Conservation (phyloP, 306 rosid species). For the Purshia tridentata region DNA sequence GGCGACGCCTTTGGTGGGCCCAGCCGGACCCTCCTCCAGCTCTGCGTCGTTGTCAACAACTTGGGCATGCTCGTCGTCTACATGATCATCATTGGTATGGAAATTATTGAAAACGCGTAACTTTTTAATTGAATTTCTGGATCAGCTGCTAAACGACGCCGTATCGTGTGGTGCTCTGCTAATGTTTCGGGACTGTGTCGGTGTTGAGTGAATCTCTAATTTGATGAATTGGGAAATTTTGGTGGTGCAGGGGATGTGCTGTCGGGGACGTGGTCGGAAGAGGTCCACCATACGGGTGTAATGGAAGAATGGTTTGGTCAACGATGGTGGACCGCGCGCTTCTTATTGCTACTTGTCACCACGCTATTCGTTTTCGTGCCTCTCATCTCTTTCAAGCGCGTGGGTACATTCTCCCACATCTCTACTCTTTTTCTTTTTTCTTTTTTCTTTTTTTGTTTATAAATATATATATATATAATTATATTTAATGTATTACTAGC, state of each 20-base stretch:
- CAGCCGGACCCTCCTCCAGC: conserved; percentile 49
- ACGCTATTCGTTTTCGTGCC: conserved; percentile 54
- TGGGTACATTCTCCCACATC: conserved; percentile 36
- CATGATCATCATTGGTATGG: conserved; percentile 70
- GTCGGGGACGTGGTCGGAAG: conserved; percentile 55
- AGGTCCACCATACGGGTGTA: conserved; percentile 51
- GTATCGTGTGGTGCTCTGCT: not conserved
- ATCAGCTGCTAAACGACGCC: not conserved
- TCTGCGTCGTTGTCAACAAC: conserved; percentile 57
- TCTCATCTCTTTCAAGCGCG: conserved; percentile 56
- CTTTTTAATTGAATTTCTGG: not conserved
- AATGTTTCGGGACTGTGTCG: not conserved
- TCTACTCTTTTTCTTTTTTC: not conserved
- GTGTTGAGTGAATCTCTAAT: too few species aligned
- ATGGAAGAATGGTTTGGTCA: conserved; percentile 72
- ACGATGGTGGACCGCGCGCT: conserved; percentile 64
- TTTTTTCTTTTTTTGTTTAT: not conserved
- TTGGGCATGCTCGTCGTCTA: conserved; percentile 75
- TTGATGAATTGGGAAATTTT: not conserved
- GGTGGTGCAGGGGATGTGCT: conserved; percentile 55
- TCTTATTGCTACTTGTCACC: conserved; percentile 42
- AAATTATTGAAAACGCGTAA: not conserved
- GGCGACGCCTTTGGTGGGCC: conserved; percentile 49
- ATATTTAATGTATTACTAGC: too few species aligned
- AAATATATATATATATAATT: not conserved